Evolutionary conservation across 2,329 filamentous ascomycete species (phyloP).

Genomic region (Calonectria ilicicola): DNA sequence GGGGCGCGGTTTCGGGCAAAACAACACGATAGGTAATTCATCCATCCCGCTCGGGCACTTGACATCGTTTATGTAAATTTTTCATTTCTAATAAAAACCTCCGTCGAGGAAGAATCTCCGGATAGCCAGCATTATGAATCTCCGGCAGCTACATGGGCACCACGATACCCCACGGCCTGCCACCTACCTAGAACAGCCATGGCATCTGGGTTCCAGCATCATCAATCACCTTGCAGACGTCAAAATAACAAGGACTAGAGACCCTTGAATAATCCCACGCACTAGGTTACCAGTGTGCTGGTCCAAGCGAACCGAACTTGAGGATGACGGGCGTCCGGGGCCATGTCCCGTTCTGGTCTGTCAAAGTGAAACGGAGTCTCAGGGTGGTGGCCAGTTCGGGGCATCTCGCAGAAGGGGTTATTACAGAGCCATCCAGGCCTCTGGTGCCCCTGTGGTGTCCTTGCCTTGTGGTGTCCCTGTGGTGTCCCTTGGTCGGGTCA

Average conservation of each 20-base stretch:
- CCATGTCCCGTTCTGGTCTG: conserved; percentile 2
- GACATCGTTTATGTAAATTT: neutral
- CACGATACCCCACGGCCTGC: neutral
- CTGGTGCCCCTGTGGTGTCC: no score
- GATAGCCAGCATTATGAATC: neutral
- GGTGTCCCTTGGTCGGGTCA: neutral
- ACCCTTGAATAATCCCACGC: neutral
- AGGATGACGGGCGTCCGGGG: conserved; percentile 22
- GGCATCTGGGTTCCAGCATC: neutral
- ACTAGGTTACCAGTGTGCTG: conserved; percentile 19
- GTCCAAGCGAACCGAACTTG: conserved; percentile 14
- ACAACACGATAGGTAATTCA: neutral
- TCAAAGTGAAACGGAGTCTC: conserved; percentile 14
- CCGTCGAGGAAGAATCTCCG: neutral
- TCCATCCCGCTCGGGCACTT: neutral
- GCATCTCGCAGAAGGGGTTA: neutral
- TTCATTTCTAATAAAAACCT: neutral
- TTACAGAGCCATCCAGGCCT: no score
- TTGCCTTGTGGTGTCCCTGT: no score
- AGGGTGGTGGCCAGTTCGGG: neutral
- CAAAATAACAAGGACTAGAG: neutral
- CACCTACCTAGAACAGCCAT: neutral
- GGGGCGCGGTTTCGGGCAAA: neutral
- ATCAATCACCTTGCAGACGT: neutral
- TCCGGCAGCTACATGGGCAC: neutral